A percentile compares a stretch with the other conserved stretches of the same genome.
These are phyloP conservation scores for Cordyceps tenuipes DNA, from an alignment of 2,329 filamentous ascomycete genomes.

Conservation along the genomic window DNA sequence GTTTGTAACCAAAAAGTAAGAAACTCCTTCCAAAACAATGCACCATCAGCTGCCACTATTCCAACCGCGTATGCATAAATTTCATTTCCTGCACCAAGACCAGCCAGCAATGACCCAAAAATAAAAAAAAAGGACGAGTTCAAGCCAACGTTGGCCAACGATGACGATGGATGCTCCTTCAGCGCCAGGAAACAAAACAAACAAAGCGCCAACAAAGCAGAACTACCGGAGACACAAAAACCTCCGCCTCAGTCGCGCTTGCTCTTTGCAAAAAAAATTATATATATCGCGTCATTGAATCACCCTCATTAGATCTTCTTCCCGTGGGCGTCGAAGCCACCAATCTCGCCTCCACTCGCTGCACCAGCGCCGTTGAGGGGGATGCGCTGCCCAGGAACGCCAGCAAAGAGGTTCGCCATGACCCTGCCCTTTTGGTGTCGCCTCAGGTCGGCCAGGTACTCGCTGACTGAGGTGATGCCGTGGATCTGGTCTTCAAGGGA, in stretches of 20 bases:
- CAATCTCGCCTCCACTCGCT: neutral
- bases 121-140: too few species aligned
- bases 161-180: too few species aligned
- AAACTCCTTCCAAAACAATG: neutral
- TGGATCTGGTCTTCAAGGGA: constrained; percentile 78
- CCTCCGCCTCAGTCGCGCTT: neutral
- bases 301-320: neutral
- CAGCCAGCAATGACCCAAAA: too few species aligned
- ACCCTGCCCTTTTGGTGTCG: constrained; percentile 75
- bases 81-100: too few species aligned
- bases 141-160: too few species aligned
- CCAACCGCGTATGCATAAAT: too few species aligned
- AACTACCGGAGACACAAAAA: neutral
- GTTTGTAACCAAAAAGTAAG: neutral
- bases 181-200: too few species aligned
- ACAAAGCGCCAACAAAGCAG: too few species aligned
- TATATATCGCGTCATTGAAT: too few species aligned
- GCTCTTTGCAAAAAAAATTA: neutral
- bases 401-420: constrained; percentile 70
- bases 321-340: neutral
- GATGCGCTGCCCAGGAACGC: constrained; percentile 17
- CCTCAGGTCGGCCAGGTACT: constrained; percentile 66
- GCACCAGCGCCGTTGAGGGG: neutral
- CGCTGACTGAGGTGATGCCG: constrained; percentile 71
- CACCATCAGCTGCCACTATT: neutral